These are phyloP conservation scores for Penicillium thymicola DNA, from an alignment of 2,329 filamentous ascomycete genomes.

Conservation along the genomic window DNA sequence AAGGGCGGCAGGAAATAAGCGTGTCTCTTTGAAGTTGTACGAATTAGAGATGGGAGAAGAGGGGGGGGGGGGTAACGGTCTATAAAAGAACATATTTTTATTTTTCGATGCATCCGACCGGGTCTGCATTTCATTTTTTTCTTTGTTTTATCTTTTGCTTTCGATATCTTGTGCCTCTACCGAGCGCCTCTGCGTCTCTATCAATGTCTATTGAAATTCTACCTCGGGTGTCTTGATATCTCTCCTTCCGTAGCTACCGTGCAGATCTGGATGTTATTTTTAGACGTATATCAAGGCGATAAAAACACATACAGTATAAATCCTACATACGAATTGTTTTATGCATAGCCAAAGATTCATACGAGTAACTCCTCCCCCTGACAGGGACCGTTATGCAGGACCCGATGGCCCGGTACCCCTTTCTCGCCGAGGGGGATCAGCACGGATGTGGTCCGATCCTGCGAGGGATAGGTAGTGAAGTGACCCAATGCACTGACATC, in stretches of 20 bases:
- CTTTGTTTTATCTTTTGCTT: constrained; percentile 6
- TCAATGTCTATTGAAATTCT: constrained; percentile 8
- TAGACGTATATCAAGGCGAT: neutral
- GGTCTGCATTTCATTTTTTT: constrained; percentile 13
- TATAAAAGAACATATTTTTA: constrained; percentile 17
- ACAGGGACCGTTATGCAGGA: constrained; percentile 44
- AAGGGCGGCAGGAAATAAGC: constrained; percentile 35
- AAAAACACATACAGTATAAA: neutral
- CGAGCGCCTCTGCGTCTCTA: constrained; percentile 11
- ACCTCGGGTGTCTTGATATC: constrained; percentile 5
- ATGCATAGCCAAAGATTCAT: neutral
- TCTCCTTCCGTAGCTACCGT: neutral
- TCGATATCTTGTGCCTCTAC: constrained; percentile 13
- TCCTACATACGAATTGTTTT: neutral
- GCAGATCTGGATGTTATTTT: neutral
- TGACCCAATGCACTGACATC: constrained; percentile 44
- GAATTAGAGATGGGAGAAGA: constrained; percentile 12
- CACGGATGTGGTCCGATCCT: constrained; percentile 37
- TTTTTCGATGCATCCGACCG: constrained; percentile 12
- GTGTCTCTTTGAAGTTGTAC: constrained; percentile 9
- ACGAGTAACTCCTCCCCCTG: constrained; percentile 14
- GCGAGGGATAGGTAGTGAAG: constrained; percentile 41
- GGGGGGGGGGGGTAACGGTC: constrained; percentile 23
- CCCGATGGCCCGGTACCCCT: constrained; percentile 38
- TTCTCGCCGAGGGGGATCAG: constrained; percentile 38